Conservation (phyloP, 208 protist genomes). For the Jaenimonas drosophilae region DNA sequence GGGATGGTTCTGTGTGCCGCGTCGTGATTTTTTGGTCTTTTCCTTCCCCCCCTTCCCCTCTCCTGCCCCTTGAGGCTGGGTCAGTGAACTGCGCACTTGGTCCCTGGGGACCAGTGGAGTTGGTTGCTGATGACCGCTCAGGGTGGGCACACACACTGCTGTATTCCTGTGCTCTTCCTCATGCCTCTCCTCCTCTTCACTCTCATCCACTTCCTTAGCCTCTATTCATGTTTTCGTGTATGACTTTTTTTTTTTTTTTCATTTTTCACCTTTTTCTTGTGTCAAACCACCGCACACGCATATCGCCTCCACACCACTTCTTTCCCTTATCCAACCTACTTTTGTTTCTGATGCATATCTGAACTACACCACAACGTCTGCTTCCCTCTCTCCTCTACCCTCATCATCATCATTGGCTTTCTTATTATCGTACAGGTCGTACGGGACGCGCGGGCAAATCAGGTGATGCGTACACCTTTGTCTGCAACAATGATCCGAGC, state of each 20-base stretch:
- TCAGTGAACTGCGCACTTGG: too few relatives aligned
- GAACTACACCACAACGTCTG: too few relatives aligned
- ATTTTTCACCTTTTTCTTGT: conserved; percentile 2
- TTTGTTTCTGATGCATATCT: not conserved
- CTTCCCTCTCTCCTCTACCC: not conserved
- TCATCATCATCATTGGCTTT: conserved; percentile 1
- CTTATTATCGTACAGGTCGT: conserved; percentile 36
- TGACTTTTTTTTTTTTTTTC: conserved; percentile 4
- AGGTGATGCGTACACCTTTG: conserved; percentile 84
- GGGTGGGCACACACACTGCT: too few relatives aligned
- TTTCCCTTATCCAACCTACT: not conserved
- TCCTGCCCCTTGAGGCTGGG: too few relatives aligned
- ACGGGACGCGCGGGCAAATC: conserved; percentile 81
- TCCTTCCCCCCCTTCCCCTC: conserved; percentile 4
- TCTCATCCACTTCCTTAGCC: not conserved
- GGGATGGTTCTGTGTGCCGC: too few relatives aligned
- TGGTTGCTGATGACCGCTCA: too few relatives aligned
- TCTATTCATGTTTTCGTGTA: conserved; percentile 5
- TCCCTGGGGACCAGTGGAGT: too few relatives aligned
- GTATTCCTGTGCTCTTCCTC: too few relatives aligned
- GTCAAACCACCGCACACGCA: not conserved
- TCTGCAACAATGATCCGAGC: conserved; percentile 44
- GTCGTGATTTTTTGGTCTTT: too few relatives aligned
- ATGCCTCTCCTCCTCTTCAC: not conserved
- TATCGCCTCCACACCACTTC: conserved; percentile 3